Conservation (phyloP, 2,329 filamentous ascomycete species). For the Talaromyces sp. region DNA sequence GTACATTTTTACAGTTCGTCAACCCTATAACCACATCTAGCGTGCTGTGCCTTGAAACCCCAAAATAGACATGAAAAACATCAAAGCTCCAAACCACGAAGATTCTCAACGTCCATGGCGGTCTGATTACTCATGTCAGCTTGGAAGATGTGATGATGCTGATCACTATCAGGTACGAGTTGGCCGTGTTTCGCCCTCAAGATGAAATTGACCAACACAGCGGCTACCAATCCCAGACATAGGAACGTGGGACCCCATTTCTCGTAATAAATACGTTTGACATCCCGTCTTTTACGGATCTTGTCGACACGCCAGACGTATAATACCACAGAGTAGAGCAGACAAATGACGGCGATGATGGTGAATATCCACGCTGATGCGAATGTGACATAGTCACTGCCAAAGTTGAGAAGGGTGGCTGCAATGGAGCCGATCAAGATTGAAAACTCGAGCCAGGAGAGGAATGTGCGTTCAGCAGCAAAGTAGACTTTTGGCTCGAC, state of each 20-base stretch:
- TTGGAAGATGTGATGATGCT: background rate
- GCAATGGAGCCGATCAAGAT: slow-evolving; percentile 91
- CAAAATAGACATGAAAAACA: background rate
- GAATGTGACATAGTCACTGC: slow-evolving; percentile 61
- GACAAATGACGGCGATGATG: slow-evolving; percentile 69
- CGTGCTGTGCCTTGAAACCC: background rate
- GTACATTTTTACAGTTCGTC: background rate
- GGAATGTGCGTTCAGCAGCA: slow-evolving; percentile 90
- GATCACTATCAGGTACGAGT: background rate
- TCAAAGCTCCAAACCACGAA: slow-evolving; percentile 12
- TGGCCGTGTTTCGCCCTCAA: slow-evolving; percentile 65
- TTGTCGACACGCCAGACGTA: slow-evolving; percentile 87
- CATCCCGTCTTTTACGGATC: slow-evolving; percentile 79
- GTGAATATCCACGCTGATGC: slow-evolving; percentile 76
- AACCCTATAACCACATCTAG: background rate
- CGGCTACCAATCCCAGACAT: slow-evolving; percentile 69
- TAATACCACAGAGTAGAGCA: slow-evolving; percentile 79
- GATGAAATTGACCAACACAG: slow-evolving; percentile 76
- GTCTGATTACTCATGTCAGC: background rate
- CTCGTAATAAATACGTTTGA: slow-evolving; percentile 77
- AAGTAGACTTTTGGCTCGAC: slow-evolving; percentile 99
- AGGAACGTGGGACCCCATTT: slow-evolving; percentile 78
- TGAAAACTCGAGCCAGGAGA: slow-evolving; percentile 96
- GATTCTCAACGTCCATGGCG: background rate
- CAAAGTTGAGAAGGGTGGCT: slow-evolving; percentile 79